These are phyloP conservation scores for Trypanosoma cruzi DNA, from an alignment of 208 protist species.

Conservation along the genomic window DNA sequence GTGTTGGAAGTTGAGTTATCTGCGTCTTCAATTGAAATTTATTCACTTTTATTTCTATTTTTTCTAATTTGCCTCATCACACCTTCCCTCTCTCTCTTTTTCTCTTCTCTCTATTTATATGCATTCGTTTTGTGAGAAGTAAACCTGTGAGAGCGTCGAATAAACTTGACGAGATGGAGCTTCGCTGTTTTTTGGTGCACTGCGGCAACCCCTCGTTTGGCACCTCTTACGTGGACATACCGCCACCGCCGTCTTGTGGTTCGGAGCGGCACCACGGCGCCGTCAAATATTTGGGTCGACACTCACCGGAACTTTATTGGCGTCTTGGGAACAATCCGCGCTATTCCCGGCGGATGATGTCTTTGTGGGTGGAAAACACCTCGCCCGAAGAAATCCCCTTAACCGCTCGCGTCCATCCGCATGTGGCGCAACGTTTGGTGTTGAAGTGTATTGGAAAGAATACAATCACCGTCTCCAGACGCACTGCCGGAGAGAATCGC, in stretches of 20 bases:
- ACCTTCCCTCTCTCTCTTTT: background rate
- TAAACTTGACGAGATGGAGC: constrained; percentile 26
- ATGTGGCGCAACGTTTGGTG: constrained; percentile 4
- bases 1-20: background rate
- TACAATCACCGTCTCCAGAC: constrained; percentile 6
- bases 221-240: constrained; percentile 14
- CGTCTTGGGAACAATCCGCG: constrained; percentile 37
- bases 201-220: background rate
- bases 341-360: constrained; percentile 39
- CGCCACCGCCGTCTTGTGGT: background rate
- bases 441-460: constrained; percentile 29
- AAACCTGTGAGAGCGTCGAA: constrained; percentile 3
- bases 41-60: background rate
- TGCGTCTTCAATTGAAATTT: background rate
- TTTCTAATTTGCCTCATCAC: background rate
- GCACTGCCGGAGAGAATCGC: background rate
- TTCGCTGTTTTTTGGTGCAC: constrained; percentile 38
- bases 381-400: background rate
- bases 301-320: constrained; percentile 41
- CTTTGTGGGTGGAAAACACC: constrained; percentile 2
- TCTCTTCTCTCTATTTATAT: constrained; percentile 21
- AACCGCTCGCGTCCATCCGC: constrained; percentile 6
- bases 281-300: constrained; percentile 19
- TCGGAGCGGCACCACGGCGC: background rate
- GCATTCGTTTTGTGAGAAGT: constrained; percentile 13